phyloP scores from a whole-genome alignment of 345 rosid species.

The Populus euphratica region DNA sequence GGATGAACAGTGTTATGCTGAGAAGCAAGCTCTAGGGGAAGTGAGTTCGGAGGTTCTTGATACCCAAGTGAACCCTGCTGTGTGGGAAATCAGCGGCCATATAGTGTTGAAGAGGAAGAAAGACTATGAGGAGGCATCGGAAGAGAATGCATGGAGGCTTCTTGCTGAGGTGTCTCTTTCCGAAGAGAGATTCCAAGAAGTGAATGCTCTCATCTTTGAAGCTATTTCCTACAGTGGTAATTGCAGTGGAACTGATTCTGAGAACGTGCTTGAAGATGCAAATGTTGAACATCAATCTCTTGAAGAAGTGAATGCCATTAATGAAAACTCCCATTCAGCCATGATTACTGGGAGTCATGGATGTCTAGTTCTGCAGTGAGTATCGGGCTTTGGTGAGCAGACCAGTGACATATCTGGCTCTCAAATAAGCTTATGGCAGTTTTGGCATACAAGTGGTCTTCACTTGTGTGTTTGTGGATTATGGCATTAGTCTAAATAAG shows the following conservation, averaged over 20 bases:
- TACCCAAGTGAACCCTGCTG: constrained; percentile 98
- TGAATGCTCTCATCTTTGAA: constrained; percentile 57
- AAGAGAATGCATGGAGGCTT: constrained; percentile 85
- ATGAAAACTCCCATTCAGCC: constrained; percentile 33
- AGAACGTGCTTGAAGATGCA: constrained; percentile 26
- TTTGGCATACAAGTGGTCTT: background rate
- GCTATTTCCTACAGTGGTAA: constrained; percentile 30
- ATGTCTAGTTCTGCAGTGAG: constrained; percentile 76
- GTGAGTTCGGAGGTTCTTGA: constrained; percentile 74
- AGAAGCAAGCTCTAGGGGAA: constrained; percentile 94
- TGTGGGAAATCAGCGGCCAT: constrained; percentile 99
- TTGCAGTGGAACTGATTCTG: constrained; percentile 19
- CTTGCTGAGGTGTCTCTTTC: constrained; percentile 90
- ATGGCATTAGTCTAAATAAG: constrained; percentile 20
- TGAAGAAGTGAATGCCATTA: constrained; percentile 25
- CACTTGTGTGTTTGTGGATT: background rate
- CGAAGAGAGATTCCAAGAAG: constrained; percentile 76
- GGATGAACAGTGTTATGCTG: constrained; percentile 76
- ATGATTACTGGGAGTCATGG: constrained; percentile 53
- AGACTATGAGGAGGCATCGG: constrained; percentile 84
- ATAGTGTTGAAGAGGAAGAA: constrained; percentile 88
- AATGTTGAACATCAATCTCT: constrained; percentile 14
- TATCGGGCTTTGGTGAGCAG: constrained; percentile 1
- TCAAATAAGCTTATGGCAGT: background rate
- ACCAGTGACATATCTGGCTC: background rate